Evolutionary conservation across 495 filamentous ascomycete genomes (phyloP).

Genomic region (Trichoderma asperelloides): DNA sequence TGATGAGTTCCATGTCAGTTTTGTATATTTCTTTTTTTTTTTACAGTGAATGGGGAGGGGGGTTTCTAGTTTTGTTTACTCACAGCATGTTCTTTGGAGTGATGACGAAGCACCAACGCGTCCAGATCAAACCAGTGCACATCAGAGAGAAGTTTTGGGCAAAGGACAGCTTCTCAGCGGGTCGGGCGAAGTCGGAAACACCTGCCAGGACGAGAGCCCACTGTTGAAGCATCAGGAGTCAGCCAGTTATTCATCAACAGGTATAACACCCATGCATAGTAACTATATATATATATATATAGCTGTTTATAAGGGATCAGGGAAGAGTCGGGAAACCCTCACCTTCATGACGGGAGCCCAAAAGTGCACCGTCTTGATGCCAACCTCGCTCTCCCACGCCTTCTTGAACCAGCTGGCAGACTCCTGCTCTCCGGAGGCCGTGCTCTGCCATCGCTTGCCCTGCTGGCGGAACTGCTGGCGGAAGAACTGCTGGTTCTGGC

Average conservation of each 20-base stretch:
- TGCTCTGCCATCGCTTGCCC: conserved; percentile 58
- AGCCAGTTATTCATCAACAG: neutral
- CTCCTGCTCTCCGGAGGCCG: conserved; percentile 40
- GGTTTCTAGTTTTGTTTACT: conserved; percentile 17
- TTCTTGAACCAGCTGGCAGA: conserved; percentile 53
- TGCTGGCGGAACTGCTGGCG: conserved; percentile 40
- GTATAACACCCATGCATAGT: neutral
- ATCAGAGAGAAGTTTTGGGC: conserved; percentile 84
- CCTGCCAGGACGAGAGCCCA: conserved; percentile 90
- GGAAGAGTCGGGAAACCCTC: conserved; percentile 14
- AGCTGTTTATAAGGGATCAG: neutral
- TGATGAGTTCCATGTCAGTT: neutral
- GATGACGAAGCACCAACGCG: conserved; percentile 96
- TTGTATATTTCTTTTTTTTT: neutral
- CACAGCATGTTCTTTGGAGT: conserved; percentile 85
- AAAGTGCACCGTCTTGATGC: conserved; percentile 95
- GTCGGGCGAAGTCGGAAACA: conserved; percentile 82
- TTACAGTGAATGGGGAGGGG: neutral
- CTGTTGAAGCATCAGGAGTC: conserved; percentile 16
- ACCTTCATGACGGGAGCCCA: conserved; percentile 98
- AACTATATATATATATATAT: neutral
- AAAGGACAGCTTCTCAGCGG: conserved; percentile 84
- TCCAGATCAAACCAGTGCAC: conserved; percentile 93
- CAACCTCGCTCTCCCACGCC: conserved; percentile 79
- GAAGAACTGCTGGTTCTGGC: conserved; percentile 31